Percentiles rank a stretch among this genome's conserved stretches.
phyloP scores from a whole-genome alignment of 257 asterid genomes.

The Ballota nigra region DNA sequence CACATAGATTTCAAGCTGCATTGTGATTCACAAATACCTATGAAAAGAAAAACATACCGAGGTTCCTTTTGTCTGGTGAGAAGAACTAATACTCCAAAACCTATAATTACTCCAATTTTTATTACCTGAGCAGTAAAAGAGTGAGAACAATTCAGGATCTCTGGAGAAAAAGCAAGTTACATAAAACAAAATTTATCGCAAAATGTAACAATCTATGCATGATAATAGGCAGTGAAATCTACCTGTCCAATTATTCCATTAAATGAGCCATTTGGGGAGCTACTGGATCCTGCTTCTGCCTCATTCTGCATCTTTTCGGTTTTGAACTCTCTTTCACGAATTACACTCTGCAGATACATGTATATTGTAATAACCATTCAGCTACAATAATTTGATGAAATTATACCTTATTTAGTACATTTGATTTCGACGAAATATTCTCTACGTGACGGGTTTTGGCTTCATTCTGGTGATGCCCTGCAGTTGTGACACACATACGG shows the following conservation, averaged over 20 bases:
- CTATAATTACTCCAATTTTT: slow-evolving; percentile 61
- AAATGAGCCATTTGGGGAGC: slow-evolving; percentile 50
- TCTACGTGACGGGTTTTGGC: slow-evolving; percentile 31
- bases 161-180: background rate
- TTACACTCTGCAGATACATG: slow-evolving; percentile 28
- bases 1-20: background rate
- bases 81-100: slow-evolving; percentile 77
- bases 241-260: slow-evolving; percentile 71
- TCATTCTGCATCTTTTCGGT: slow-evolving; percentile 26
- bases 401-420: slow-evolving; percentile 40
- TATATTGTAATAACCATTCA: no score
- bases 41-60: slow-evolving; percentile 17
- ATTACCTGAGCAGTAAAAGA: slow-evolving; percentile 45
- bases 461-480: slow-evolving; percentile 44
- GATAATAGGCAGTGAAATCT: background rate
- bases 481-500: slow-evolving; percentile 62
- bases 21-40: background rate
- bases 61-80: slow-evolving; percentile 83
- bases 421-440: slow-evolving; percentile 27
- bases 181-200: background rate
- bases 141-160: background rate
- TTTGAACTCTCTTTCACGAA: slow-evolving; percentile 32
- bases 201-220: background rate
- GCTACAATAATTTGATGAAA: background rate
- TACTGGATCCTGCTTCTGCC: slow-evolving; percentile 37